Base-by-base conservation (phyloP, 2,329 filamentous ascomycete species). In the Cladobotryum protrusum region DNA sequence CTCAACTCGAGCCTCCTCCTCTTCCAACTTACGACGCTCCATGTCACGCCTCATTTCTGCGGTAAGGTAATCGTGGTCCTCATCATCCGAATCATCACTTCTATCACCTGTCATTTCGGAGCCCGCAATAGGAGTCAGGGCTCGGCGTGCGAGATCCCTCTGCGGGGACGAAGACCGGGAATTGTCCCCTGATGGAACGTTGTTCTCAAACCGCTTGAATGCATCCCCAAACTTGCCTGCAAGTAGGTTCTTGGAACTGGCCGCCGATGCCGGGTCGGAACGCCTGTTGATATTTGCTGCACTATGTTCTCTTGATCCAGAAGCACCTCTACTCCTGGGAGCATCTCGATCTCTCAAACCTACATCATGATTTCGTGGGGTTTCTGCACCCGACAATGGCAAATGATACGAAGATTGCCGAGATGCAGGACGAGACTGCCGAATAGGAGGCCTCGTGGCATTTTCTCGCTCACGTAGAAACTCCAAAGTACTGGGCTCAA, bases 41-140 rank as follows among this genome's bases (percentile, higher is more conserved):
- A 95, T 75, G 64, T 99, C 93, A 32, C 93, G 85, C 45, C 89
- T 84, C 74, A 93, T 87, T 66, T 97, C 92, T 0, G 92, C 89
- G 0, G 89, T 83, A 62, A 96, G 69, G 47, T 88, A 82, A 53
- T 89, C 84, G 1, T 77, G 77, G 1, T 79, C 78, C 45, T 88
- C 83, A 20, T 84, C 80, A 13, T 81, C 71, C 6, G 52, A 43
- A 56, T 86, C 82, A 60, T 91, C 86, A 57, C 78, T 86, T 4
- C 62, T 60, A 7, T 59, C 64, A 54, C 65, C 65, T 1, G 86
- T 86, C 1, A 83, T 82, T 61, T 90, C 89, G 0, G 87, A 90
- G 11, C 86, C 86, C 4, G 83, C 81, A 46, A 91, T 88, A 0
- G 88, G 86, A 13, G 85, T 86, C 35, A 86, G 69, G 58, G 68